Conservation (phyloP, 495 filamentous ascomycete species). For the Aspergillus haitiensis region DNA sequence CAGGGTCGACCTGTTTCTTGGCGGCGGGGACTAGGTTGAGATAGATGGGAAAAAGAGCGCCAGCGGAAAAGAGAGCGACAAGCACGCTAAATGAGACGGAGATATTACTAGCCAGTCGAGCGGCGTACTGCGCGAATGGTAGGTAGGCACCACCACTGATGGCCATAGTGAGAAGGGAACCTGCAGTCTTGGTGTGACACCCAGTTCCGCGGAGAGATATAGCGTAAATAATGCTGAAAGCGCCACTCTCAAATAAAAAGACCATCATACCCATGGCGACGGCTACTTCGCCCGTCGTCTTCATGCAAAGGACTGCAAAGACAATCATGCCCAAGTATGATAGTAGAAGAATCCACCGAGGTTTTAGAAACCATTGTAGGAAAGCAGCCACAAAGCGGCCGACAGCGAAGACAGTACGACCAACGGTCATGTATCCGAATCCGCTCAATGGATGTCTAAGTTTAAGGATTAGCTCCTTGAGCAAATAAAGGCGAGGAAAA, state of each 20-base stretch:
- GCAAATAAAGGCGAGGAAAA: too few species aligned
- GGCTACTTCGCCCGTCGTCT: conserved; percentile 45
- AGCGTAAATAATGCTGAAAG: conserved; percentile 64
- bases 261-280: conserved; percentile 54
- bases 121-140: conserved; percentile 54
- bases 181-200: conserved; percentile 58
- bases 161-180: conserved; percentile 53
- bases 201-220: conserved; percentile 61
- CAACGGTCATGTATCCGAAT: conserved; percentile 53
- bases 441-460: conserved; percentile 28
- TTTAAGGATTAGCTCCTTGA: neutral
- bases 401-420: conserved; percentile 59
- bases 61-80: conserved; percentile 58
- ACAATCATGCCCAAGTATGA: conserved; percentile 57
- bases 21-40: conserved; percentile 56
- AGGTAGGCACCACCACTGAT: conserved; percentile 58
- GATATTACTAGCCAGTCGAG: conserved; percentile 38
- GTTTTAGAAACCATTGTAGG: conserved; percentile 56
- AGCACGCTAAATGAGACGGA: conserved; percentile 57
- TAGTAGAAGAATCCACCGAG: conserved; percentile 60
- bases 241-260: conserved; percentile 61
- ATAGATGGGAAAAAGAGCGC: conserved; percentile 60
- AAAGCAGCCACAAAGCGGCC: conserved; percentile 63
- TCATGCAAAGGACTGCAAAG: conserved; percentile 56
- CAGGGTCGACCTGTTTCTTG: conserved; percentile 62